These are phyloP conservation scores for Ilyonectria robusta DNA, from an alignment of 2,329 filamentous ascomycete species.

Conservation along the genomic window DNA sequence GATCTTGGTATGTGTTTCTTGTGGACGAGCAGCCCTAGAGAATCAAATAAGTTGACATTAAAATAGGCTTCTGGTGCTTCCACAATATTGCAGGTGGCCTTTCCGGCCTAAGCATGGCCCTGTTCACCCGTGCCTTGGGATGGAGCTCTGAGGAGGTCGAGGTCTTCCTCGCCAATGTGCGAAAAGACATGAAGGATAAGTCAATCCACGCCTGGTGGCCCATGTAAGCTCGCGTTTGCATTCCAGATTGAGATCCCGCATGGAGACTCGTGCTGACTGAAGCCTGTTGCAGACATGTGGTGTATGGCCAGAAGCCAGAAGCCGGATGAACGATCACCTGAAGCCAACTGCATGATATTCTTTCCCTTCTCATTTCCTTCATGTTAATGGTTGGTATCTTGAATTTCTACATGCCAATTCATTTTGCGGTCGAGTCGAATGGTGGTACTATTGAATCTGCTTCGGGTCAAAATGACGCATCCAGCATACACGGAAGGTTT, in stretches of 20 bases:
- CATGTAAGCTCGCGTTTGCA: constrained; percentile 48
- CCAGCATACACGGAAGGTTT: not conserved
- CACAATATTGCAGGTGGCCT: constrained; percentile 53
- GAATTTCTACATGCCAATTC: not conserved
- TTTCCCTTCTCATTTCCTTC: not conserved
- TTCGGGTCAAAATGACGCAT: not conserved
- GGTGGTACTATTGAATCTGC: not conserved
- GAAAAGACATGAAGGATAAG: constrained; percentile 52
- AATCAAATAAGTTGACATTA: constrained; percentile 42
- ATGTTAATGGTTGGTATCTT: not conserved
- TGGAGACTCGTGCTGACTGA: not conserved
- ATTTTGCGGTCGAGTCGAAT: not conserved
- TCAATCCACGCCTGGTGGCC: constrained; percentile 57
- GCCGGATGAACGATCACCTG: constrained; percentile 18
- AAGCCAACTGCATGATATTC: not conserved
- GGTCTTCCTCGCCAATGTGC: constrained; percentile 52
- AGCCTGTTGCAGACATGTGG: constrained; percentile 32
- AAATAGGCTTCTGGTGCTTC: constrained; percentile 57
- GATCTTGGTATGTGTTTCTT: constrained; percentile 57
- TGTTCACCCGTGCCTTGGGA: constrained; percentile 55
- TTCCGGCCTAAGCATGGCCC: constrained; percentile 54
- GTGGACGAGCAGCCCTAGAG: too few relatives aligned
- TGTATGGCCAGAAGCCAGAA: constrained; percentile 45
- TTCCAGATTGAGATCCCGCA: too few relatives aligned
- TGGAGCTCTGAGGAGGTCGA: constrained; percentile 53